These are phyloP conservation scores for Solanum arcanum DNA, from an alignment of 257 asterid genomes.

Conservation along the genomic window DNA sequence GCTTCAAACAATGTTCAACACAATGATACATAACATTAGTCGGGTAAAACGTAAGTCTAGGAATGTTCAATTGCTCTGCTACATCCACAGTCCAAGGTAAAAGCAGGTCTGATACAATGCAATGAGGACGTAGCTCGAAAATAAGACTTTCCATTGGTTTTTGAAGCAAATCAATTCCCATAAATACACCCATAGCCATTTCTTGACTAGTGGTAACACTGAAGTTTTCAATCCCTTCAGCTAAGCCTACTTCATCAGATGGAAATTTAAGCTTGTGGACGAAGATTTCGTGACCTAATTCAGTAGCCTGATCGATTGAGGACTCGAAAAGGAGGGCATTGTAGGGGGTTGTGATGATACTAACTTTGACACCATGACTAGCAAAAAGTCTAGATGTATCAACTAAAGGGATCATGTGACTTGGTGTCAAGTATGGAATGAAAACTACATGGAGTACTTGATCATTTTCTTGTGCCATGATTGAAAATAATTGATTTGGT, in stretches of 20 bases:
- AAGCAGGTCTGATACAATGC: slow-evolving; percentile 16
- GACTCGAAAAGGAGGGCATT: slow-evolving; percentile 7
- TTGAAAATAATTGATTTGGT: background rate
- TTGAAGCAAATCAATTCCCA: slow-evolving; percentile 5
- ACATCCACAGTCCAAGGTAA: slow-evolving; percentile 22
- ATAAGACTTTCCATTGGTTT: slow-evolving; percentile 1
- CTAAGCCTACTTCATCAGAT: slow-evolving; percentile 11
- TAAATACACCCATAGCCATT: background rate
- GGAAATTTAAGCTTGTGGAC: slow-evolving; percentile 11
- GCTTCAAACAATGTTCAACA: background rate
- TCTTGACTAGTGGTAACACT: background rate
- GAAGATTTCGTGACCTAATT: slow-evolving; percentile 6
- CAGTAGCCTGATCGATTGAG: background rate
- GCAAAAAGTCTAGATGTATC: slow-evolving; percentile 19
- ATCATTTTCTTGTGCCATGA: background rate
- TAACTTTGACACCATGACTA: slow-evolving; percentile 14
- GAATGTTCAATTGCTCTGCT: slow-evolving; percentile 12
- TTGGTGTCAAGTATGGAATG: slow-evolving; percentile 13
- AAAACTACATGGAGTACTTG: slow-evolving; percentile 11
- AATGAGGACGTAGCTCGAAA: background rate
- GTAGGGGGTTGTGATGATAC: slow-evolving; percentile 10
- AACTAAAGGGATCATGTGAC: slow-evolving; percentile 21
- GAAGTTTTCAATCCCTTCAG: slow-evolving; percentile 17
- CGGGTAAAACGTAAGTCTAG: slow-evolving; percentile 10
- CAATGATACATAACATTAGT: slow-evolving; percentile 6